These are phyloP conservation scores for Ustilago loliicola DNA, from an alignment of 1,284 basidiomycete genomes.

Conservation along the genomic window DNA sequence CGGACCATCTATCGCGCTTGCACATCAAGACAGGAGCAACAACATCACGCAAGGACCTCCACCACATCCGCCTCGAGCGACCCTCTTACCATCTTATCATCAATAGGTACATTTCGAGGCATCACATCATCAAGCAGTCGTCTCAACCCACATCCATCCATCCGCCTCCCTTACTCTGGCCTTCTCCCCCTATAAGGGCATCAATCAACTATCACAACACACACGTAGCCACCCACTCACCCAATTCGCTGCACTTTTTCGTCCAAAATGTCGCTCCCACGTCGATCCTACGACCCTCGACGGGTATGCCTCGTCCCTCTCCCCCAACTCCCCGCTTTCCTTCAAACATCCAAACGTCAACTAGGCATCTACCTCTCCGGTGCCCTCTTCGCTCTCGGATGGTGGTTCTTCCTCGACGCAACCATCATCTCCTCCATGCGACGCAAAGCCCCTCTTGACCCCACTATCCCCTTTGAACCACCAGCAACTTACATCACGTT, in stretches of 20 bases:
- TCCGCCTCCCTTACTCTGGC: too few species aligned
- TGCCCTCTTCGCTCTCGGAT: slow-evolving; percentile 89
- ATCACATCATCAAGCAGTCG: too few species aligned
- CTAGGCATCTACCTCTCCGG: slow-evolving; percentile 92
- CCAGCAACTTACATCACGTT: slow-evolving; percentile 88
- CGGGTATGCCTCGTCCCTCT: slow-evolving; percentile 78
- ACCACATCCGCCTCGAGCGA: too few species aligned
- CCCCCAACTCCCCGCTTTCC: slow-evolving; percentile 70
- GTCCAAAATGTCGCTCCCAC: slow-evolving; percentile 78
- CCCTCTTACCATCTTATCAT: too few species aligned
- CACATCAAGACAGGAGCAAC: too few species aligned
- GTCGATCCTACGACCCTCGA: slow-evolving; percentile 86
- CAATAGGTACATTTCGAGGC: too few species aligned
- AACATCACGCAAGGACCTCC: too few species aligned
- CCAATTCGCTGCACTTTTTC: too few species aligned
- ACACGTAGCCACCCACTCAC: too few species aligned
- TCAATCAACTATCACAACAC: neutral
- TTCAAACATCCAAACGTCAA: slow-evolving; percentile 77
- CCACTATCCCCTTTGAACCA: slow-evolving; percentile 78
- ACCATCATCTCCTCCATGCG: slow-evolving; percentile 79
- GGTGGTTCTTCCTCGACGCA: slow-evolving; percentile 96
- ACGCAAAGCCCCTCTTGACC: slow-evolving; percentile 78
- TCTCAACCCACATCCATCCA: neutral
- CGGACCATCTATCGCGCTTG: neutral
- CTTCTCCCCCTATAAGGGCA: neutral